A percentile compares a stretch with the other conserved stretches of the same genome.
Conservation (phyloP, 2,329 filamentous ascomycete species). For the Diaporthe sp. region DNA sequence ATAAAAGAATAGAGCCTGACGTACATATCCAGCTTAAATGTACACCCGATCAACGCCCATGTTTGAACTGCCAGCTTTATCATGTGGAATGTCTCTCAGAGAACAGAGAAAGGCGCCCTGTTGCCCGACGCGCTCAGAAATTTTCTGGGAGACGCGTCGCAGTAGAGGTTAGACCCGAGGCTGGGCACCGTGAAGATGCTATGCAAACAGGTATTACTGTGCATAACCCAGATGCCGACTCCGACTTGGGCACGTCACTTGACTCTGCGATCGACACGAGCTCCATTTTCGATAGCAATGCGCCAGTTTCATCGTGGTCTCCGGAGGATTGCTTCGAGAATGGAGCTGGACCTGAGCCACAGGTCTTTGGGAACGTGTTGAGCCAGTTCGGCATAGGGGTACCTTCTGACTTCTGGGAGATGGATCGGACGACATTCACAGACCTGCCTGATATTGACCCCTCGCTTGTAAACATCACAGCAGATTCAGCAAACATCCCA, state of each 20-base stretch:
- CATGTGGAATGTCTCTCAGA: background rate
- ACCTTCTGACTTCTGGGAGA: slow-evolving; percentile 5
- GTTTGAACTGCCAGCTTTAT: slow-evolving; percentile 8
- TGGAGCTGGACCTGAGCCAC: background rate
- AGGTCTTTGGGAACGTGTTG: slow-evolving; percentile 6
- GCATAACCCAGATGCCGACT: background rate
- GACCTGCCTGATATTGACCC: background rate
- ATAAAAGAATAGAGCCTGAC: background rate
- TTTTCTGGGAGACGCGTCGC: background rate
- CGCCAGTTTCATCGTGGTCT: background rate
- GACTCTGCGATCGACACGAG: background rate
- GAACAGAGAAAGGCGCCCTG: background rate
- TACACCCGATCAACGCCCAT: slow-evolving; percentile 7
- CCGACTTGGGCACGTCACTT: background rate
- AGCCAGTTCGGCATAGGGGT: slow-evolving; percentile 13
- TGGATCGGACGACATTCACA: background rate
- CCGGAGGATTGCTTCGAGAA: background rate
- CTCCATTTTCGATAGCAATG: background rate
- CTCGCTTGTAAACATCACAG: background rate
- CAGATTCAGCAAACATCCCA: background rate
- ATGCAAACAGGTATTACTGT: background rate
- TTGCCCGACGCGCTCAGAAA: background rate
- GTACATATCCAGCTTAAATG: background rate
- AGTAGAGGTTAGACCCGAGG: background rate
- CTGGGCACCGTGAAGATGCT: background rate